Evolutionary conservation across 345 rosid genomes (phyloP).

Genomic region (Excoecaria agallocha): DNA sequence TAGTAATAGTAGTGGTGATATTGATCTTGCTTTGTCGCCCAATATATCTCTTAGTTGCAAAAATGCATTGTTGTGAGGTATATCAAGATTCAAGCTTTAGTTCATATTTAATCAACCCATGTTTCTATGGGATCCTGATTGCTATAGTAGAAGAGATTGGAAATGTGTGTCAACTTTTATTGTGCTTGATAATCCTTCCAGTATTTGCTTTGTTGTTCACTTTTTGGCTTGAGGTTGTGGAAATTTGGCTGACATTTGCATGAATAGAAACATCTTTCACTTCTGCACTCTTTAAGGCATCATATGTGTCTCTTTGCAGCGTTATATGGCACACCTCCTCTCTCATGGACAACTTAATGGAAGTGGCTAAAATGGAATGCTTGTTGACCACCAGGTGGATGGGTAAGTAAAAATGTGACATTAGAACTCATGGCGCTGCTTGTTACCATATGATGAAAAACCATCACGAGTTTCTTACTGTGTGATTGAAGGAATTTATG

Average conservation of each 20-base stretch:
- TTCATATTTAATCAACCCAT: too few relatives aligned
- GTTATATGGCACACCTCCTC: slow-evolving; percentile 90
- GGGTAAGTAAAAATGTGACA: not conserved
- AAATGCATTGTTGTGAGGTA: too few relatives aligned
- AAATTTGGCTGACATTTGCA: not conserved
- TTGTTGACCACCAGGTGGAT: slow-evolving; percentile 4
- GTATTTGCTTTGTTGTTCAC: not conserved
- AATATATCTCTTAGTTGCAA: too few relatives aligned
- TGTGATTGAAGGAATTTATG: not conserved
- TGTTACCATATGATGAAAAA: not conserved
- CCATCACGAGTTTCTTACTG: not conserved
- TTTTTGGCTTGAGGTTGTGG: not conserved
- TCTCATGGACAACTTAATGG: slow-evolving; percentile 84
- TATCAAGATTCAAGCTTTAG: too few relatives aligned
- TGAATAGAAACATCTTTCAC: not conserved
- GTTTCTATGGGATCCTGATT: not conserved
- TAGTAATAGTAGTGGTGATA: too few relatives aligned
- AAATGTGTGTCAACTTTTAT: not conserved
- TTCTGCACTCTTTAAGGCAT: not conserved
- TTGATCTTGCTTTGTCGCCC: not conserved
- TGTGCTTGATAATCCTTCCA: slow-evolving; percentile 1
- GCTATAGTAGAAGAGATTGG: not conserved
- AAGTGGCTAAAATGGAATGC: slow-evolving; percentile 43
- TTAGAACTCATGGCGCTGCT: not conserved
- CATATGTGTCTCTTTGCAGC: slow-evolving; percentile 49